Evolutionary conservation across 805 yeast species (phyloP).

Genomic region (Phaffomyces thermotolerans): DNA sequence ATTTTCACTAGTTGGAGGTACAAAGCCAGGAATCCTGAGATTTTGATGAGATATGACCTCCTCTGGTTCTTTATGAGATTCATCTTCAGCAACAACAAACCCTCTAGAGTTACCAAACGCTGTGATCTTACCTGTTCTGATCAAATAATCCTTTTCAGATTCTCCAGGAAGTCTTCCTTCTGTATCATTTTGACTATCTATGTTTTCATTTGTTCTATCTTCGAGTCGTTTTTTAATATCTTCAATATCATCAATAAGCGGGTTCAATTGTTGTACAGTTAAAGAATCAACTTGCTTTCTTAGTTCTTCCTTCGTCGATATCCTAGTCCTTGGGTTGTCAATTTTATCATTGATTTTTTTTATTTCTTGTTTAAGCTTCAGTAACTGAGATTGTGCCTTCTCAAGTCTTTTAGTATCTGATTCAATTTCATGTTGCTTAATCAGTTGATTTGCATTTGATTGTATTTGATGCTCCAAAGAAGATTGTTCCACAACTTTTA

Average conservation of each 20-base stretch:
- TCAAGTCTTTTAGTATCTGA: constrained; percentile 70
- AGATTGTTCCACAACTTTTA: constrained; percentile 68
- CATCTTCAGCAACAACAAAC: constrained; percentile 36
- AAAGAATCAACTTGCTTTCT: constrained; percentile 48
- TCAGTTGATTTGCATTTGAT: constrained; percentile 54
- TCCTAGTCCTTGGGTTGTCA: constrained; percentile 46
- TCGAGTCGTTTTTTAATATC: constrained; percentile 50
- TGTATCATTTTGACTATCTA: constrained; percentile 1
- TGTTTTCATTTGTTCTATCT: constrained; percentile 18
- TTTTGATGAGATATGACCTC: constrained; percentile 16
- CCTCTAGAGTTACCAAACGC: constrained; percentile 76
- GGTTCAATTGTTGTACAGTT: constrained; percentile 42
- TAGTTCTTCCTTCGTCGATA: constrained; percentile 54
- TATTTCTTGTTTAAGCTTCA: constrained; percentile 37
- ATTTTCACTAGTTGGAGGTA: not conserved
- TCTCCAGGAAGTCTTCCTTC: constrained; percentile 52
- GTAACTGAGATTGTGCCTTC: constrained; percentile 47
- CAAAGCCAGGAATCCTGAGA: constrained; percentile 19
- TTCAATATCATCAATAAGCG: constrained; percentile 49
- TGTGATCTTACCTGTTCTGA: constrained; percentile 87
- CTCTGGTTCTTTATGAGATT: constrained; percentile 10
- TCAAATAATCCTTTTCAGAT: constrained; percentile 66
- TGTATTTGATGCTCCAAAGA: constrained; percentile 72
- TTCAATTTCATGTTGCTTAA: constrained; percentile 58
- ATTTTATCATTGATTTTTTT: constrained; percentile 41